A percentile compares a stretch with the other conserved stretches of the same genome.
Conservation (phyloP, 305 asterid genomes). For the Plantago coronopus region DNA sequence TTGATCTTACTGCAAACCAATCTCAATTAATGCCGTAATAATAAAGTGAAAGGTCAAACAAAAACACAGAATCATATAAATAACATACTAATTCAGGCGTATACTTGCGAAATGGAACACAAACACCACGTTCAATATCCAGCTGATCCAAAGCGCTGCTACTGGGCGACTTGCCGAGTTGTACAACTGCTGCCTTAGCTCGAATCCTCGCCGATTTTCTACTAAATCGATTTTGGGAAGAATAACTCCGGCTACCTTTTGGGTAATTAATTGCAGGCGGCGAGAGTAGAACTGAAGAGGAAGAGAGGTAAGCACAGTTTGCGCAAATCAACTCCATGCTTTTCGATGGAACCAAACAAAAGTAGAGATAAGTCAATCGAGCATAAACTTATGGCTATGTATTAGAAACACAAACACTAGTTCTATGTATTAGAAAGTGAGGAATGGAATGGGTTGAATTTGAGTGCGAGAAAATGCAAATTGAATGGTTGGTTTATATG, state of each 20-base stretch:
- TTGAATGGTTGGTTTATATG: slow-evolving; percentile 9
- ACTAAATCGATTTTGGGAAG: slow-evolving; percentile 7
- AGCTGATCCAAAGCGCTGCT: slow-evolving; percentile 82
- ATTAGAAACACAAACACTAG: too few relatives aligned
- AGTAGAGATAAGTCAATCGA: too few relatives aligned
- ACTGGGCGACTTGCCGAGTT: slow-evolving; percentile 31
- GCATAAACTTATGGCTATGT: not conserved
- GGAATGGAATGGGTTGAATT: slow-evolving; percentile 17
- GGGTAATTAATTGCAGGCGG: slow-evolving; percentile 33
- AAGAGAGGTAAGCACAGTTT: slow-evolving; percentile 18
- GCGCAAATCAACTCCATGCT: slow-evolving; percentile 39
- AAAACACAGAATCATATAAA: not conserved
- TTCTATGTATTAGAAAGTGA: too few relatives aligned
- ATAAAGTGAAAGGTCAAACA: not conserved
- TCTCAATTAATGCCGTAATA: not conserved
- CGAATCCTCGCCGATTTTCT: slow-evolving; percentile 27
- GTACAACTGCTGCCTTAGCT: slow-evolving; percentile 35
- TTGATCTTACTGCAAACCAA: not conserved
- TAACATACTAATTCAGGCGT: slow-evolving; percentile 63
- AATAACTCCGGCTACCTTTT: slow-evolving; percentile 19
- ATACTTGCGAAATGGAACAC: slow-evolving; percentile 88
- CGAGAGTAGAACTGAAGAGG: slow-evolving; percentile 22
- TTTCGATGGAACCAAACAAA: slow-evolving; percentile 6
- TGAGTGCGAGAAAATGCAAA: slow-evolving; percentile 26
- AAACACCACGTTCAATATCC: slow-evolving; percentile 90